Evolutionary conservation across 225 moss, liverwort and hornwort species (phyloP).

Genomic region (Bryum argenteum): DNA sequence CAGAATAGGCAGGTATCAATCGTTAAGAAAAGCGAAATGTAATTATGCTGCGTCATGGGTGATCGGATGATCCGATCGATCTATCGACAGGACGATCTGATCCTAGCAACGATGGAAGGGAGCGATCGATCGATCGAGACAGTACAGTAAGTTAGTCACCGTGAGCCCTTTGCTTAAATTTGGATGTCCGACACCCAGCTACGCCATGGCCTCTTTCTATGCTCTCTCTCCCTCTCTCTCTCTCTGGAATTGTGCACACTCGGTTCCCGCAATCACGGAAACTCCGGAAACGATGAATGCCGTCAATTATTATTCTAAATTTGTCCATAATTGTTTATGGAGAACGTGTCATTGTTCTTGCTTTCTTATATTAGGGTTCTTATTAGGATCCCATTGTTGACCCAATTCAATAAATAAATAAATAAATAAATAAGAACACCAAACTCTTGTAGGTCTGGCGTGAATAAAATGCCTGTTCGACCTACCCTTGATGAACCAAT

Average conservation of each 20-base stretch:
- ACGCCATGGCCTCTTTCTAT: conserved; percentile 13
- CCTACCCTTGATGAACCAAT: too few species aligned
- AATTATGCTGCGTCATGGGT: neutral
- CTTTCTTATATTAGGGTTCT: too few species aligned
- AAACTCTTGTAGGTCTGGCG: too few species aligned
- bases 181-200: neutral
- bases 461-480: too few species aligned
- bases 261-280: neutral
- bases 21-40: neutral
- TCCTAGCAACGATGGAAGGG: too few species aligned
- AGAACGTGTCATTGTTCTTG: too few species aligned
- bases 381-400: too few species aligned
- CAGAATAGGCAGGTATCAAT: neutral
- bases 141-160: neutral
- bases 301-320: neutral
- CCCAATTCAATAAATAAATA: too few species aligned
- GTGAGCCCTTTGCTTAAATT: neutral
- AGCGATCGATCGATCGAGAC: neutral
- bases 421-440: too few species aligned
- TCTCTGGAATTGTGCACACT: neutral
- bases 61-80: neutral
- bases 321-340: neutral
- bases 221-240: too few species aligned
- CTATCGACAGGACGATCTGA: too few species aligned
- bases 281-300: neutral